Evolutionary conservation across 495 filamentous ascomycete genomes (phyloP).

Genomic region (Cairneyella variabilis): DNA sequence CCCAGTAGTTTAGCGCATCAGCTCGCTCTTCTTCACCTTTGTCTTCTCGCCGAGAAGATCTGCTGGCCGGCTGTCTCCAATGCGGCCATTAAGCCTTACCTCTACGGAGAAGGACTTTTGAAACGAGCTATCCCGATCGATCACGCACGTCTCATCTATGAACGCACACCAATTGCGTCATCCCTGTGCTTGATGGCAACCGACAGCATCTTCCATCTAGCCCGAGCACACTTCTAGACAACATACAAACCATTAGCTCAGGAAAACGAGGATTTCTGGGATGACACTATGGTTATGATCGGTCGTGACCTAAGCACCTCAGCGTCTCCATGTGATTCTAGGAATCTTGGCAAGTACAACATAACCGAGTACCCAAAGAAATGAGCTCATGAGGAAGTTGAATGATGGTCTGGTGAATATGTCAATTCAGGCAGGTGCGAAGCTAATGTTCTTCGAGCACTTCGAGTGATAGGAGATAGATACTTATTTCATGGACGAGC

Average conservation of each 20-base stretch:
- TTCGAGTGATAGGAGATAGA: too few relatives aligned
- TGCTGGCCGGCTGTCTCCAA: constrained; percentile 20
- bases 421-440: too few relatives aligned
- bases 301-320: background rate
- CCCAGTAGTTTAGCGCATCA: too few relatives aligned
- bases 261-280: constrained; percentile 6
- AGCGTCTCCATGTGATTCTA: background rate
- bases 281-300: background rate
- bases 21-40: too few relatives aligned
- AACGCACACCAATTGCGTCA: background rate
- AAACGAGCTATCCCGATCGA: constrained; percentile 1
- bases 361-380: background rate
- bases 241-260: background rate
- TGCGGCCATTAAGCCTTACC: constrained; percentile 14
- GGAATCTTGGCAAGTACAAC: too few relatives aligned
- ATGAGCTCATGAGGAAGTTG: background rate
- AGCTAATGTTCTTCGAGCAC: too few relatives aligned
- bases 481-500: too few relatives aligned
- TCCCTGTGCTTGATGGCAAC: constrained; percentile 5
- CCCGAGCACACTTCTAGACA: background rate
- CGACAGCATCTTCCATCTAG: background rate
- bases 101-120: constrained; percentile 7
- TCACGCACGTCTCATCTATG: constrained; percentile 10
- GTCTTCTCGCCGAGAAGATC: constrained; percentile 18
- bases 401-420: too few relatives aligned